These are phyloP conservation scores for Claviceps pazoutovae DNA, from an alignment of 2,329 filamentous ascomycete genomes.

Conservation along the genomic window DNA sequence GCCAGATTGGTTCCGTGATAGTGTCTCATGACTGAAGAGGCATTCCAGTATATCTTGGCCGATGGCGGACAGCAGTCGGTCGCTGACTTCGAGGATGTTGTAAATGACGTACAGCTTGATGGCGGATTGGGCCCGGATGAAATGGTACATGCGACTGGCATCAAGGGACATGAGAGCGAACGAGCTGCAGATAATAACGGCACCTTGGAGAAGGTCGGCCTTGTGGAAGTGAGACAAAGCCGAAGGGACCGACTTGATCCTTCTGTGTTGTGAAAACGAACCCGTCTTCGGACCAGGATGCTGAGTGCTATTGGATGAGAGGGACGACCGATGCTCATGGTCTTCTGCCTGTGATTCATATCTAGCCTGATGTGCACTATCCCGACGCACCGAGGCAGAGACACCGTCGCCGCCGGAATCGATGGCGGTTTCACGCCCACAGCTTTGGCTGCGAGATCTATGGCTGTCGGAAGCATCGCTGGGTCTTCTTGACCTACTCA, in stretches of 20 bases:
- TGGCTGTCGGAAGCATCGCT: slow-evolving; percentile 23
- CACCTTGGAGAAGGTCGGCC: slow-evolving; percentile 82
- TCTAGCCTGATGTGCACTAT: slow-evolving; percentile 1
- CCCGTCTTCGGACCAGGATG: slow-evolving; percentile 18
- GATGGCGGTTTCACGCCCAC: slow-evolving; percentile 14
- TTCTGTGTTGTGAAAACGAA: slow-evolving; percentile 44
- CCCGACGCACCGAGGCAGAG: slow-evolving; percentile 4
- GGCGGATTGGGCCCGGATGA: slow-evolving; percentile 86
- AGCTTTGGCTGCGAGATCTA: slow-evolving; percentile 25
- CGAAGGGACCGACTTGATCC: slow-evolving; percentile 75
- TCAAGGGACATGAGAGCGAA: slow-evolving; percentile 79
- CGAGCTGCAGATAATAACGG: slow-evolving; percentile 77
- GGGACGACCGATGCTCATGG: slow-evolving; percentile 4
- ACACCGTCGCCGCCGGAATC: slow-evolving; percentile 5
- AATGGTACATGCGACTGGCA: slow-evolving; percentile 95
- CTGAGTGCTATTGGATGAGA: slow-evolving; percentile 9
- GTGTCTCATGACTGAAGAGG: slow-evolving; percentile 80
- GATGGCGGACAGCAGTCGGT: slow-evolving; percentile 77
- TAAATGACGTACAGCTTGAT: slow-evolving; percentile 99
- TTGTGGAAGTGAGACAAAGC: slow-evolving; percentile 80
- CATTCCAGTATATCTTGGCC: slow-evolving; percentile 96
- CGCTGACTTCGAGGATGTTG: slow-evolving; percentile 87
- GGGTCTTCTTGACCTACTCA: slow-evolving; percentile 20
- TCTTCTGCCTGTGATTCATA: slow-evolving; percentile 1
- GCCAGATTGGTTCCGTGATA: slow-evolving; percentile 76